Conservation (phyloP, 75 land plant genomes). For the Azolla pinnata region DNA sequence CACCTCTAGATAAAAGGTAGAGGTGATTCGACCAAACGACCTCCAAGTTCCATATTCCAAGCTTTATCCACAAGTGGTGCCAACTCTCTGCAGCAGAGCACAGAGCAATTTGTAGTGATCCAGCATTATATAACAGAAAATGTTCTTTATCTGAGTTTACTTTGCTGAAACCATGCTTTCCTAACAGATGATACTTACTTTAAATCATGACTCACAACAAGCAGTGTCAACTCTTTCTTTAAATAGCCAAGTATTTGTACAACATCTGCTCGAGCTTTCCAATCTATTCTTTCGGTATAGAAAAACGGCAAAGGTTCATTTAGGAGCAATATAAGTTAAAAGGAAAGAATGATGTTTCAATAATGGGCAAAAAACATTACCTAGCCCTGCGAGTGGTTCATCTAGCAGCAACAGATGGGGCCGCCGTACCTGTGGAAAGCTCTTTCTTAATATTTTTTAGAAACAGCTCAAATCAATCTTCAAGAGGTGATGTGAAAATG, state of each 20-base stretch:
- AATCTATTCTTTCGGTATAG: no score
- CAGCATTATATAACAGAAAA: neutral
- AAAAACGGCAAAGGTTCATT: neutral
- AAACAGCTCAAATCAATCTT: constrained; percentile 3
- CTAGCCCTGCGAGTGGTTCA: constrained; percentile 99
- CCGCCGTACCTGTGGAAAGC: constrained; percentile 57
- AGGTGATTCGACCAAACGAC: constrained; percentile 44
- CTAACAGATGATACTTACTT: constrained; percentile 42
- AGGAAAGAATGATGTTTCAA: neutral
- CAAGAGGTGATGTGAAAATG: neutral
- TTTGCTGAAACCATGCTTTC: neutral
- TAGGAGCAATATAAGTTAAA: neutral
- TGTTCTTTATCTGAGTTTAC: neutral
- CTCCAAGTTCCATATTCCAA: constrained; percentile 93
- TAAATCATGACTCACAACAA: constrained; percentile 97
- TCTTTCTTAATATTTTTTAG: no score
- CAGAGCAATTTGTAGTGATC: neutral
- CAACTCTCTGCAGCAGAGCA: constrained; percentile 49
- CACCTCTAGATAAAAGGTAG: no score
- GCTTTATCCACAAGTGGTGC: constrained; percentile 65
- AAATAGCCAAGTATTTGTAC: constrained; percentile 65
- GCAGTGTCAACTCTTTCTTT: constrained; percentile 71
- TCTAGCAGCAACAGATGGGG: constrained; percentile 81
- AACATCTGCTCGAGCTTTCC: constrained; percentile 89
- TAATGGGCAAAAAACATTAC: constrained; percentile 29